Evolutionary conservation across 345 rosid genomes (phyloP).

Genomic region (Syzygium aromaticum): DNA sequence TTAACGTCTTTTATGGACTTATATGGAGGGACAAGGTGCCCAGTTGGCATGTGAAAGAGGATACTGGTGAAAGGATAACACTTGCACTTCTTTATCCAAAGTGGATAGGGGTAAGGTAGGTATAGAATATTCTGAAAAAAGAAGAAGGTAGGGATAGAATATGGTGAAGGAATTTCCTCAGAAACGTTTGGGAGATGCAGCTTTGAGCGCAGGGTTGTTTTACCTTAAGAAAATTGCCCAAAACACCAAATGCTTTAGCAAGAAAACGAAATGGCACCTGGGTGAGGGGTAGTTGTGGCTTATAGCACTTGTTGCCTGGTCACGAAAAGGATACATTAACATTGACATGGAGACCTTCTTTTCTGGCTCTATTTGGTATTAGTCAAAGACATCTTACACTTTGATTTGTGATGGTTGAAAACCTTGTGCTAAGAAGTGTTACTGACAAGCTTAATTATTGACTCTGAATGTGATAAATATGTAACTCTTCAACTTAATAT

Average conservation of each 20-base stretch:
- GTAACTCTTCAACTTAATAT: not conserved
- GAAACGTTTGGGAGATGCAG: not conserved
- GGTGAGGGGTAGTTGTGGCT: not conserved
- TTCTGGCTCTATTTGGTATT: not conserved
- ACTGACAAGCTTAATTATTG: not conserved
- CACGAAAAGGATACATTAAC: not conserved
- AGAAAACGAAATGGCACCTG: not conserved
- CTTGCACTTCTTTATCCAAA: not conserved
- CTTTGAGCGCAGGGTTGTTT: not conserved
- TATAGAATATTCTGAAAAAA: not conserved
- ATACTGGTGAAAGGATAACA: not conserved
- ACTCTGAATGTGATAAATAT: not conserved
- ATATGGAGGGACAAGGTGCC: not conserved
- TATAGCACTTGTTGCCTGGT: not conserved
- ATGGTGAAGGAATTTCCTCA: not conserved
- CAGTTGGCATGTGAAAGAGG: not conserved
- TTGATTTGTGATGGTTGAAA: not conserved
- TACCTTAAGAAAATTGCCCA: not conserved
- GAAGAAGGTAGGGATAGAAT: not conserved
- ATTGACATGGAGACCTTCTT: not conserved
- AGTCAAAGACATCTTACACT: not conserved
- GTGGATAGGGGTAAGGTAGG: not conserved
- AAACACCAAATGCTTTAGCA: not conserved
- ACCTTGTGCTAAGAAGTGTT: not conserved
- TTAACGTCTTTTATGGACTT: not conserved